A percentile compares a stretch with the other conserved stretches of the same genome.
Conservation (phyloP, 805 yeast genomes). For the Cyberlindnera bimundalis region DNA sequence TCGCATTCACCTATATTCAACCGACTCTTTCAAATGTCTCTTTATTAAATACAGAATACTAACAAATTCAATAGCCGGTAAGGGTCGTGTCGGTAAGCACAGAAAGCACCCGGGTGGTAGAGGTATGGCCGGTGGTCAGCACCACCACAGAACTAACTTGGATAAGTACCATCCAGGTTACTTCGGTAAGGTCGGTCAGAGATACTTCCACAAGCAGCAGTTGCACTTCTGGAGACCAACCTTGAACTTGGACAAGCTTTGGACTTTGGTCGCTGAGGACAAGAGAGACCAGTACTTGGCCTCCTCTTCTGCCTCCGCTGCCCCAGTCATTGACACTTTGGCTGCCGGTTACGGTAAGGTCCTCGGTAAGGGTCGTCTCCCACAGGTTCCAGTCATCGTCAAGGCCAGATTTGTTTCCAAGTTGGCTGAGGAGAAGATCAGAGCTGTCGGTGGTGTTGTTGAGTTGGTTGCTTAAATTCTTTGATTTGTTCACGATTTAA, state of each 20-base stretch:
- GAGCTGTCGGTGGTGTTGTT: slow-evolving; percentile 99
- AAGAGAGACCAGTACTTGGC: slow-evolving; percentile 92
- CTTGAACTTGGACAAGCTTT: slow-evolving; percentile 96
- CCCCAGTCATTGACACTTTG: slow-evolving; percentile 98
- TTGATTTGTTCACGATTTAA: slow-evolving; percentile 6
- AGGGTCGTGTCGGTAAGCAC: slow-evolving; percentile 99
- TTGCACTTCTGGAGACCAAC: slow-evolving; percentile 97
- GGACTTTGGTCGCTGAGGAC: slow-evolving; percentile 93
- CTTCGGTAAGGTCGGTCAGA: slow-evolving; percentile 99
- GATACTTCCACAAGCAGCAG: slow-evolving; percentile 96
- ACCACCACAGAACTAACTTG: slow-evolving; percentile 99
- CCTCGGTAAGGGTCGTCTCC: slow-evolving; percentile 98
- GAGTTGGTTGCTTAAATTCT: slow-evolving; percentile 89
- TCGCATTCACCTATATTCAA: slow-evolving; percentile 1
- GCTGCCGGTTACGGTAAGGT: slow-evolving; percentile 99
- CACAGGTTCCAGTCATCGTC: slow-evolving; percentile 97
- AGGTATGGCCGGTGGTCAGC: slow-evolving; percentile 99
- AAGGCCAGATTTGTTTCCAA: slow-evolving; percentile 99
- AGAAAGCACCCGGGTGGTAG: slow-evolving; percentile 99
- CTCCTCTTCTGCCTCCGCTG: slow-evolving; percentile 80
- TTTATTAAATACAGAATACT: slow-evolving; percentile 17
- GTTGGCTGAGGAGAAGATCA: slow-evolving; percentile 99
- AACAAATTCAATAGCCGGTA: slow-evolving; percentile 74
- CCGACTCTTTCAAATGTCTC: neutral
- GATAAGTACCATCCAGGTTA: slow-evolving; percentile 99